Evolutionary conservation across 148 eudicot species (phyloP).

Genomic region (Rhododendron simsii): DNA sequence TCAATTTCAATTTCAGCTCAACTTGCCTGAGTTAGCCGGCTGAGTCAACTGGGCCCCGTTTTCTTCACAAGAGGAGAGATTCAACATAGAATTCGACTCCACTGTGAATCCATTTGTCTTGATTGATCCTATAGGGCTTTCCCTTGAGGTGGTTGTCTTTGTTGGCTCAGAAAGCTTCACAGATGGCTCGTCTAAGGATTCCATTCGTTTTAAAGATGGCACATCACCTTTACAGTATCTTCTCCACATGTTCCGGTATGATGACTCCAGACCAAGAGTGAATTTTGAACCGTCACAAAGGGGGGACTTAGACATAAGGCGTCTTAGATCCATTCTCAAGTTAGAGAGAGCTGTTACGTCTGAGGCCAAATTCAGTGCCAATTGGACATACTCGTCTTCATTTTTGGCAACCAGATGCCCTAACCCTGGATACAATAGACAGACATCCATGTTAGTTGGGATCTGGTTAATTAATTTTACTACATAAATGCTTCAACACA

Average conservation of each 20-base stretch:
- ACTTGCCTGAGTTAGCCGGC: background rate
- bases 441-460: background rate
- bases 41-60: background rate
- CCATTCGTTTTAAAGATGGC: constrained; percentile 64
- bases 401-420: constrained; percentile 69
- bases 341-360: constrained; percentile 65
- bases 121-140: constrained; percentile 21
- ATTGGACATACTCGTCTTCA: constrained; percentile 83
- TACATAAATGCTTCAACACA: background rate
- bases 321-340: constrained; percentile 70
- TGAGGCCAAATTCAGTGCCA: constrained; percentile 73
- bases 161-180: constrained; percentile 25
- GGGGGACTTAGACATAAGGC: constrained; percentile 84
- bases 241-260: constrained; percentile 73
- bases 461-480: background rate
- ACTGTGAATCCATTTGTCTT: constrained; percentile 51
- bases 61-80: constrained; percentile 20
- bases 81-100: constrained; percentile 24
- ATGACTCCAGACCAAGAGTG: constrained; percentile 56
- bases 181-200: constrained; percentile 30
- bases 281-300: constrained; percentile 85
- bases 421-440: constrained; percentile 45
- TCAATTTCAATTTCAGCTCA: background rate
- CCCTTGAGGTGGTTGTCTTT: constrained; percentile 25
- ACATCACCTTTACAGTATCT: constrained; percentile 85